Conservation (phyloP, 2,329 filamentous ascomycete genomes). For the Trichoderma brevicompactum region DNA sequence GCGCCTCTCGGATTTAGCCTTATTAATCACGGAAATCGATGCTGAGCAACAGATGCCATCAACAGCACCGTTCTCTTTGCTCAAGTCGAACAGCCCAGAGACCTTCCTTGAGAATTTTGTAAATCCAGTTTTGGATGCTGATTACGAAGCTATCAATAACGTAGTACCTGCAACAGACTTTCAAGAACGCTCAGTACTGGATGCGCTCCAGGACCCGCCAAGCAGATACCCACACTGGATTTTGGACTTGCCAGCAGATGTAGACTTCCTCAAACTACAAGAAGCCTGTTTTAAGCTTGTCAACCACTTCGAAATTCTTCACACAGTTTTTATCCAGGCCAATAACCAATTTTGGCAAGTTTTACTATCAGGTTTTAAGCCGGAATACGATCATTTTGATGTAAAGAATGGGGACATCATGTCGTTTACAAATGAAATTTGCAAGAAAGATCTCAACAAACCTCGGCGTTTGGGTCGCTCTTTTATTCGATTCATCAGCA, state of each 20-base stretch:
- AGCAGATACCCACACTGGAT: constrained; percentile 25
- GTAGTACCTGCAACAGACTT: constrained; percentile 21
- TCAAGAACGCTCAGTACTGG: constrained; percentile 16
- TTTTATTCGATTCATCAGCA: constrained; percentile 12
- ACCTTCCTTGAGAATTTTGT: constrained; percentile 19
- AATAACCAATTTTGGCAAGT: constrained; percentile 24
- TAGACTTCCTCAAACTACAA: constrained; percentile 15
- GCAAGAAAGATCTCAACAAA: constrained; percentile 13
- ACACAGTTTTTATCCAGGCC: constrained; percentile 22
- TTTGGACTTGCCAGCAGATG: constrained; percentile 17
- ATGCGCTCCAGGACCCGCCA: constrained; percentile 22
- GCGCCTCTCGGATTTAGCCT: constrained; percentile 22
- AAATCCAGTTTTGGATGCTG: constrained; percentile 7
- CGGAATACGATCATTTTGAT: constrained; percentile 11
- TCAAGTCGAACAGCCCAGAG: background rate
- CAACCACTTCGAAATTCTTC: constrained; percentile 20
- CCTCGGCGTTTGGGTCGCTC: constrained; percentile 17
- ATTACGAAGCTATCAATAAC: background rate
- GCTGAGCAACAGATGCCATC: background rate
- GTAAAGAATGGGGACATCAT: constrained; percentile 10
- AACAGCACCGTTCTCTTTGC: constrained; percentile 10
- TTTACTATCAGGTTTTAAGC: constrained; percentile 14
- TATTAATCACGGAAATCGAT: background rate
- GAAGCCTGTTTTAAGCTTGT: constrained; percentile 1
- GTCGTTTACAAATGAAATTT: constrained; percentile 10